Evolutionary conservation across 225 moss, liverwort and hornwort genomes (phyloP).

Genomic region (Antitrichia curtipendula): DNA sequence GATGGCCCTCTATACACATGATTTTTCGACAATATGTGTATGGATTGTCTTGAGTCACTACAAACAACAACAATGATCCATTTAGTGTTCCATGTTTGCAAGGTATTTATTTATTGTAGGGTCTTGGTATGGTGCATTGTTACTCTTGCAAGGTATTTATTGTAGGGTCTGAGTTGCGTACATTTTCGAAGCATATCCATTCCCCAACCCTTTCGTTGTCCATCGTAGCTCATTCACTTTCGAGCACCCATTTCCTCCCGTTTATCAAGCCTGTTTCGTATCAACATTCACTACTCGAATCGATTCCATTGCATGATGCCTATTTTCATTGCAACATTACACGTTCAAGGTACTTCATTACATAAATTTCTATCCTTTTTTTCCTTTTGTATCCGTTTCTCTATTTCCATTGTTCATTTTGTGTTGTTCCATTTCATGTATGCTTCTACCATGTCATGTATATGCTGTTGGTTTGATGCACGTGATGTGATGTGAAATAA

Average conservation of each 20-base stretch:
- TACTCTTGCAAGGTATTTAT: neutral
- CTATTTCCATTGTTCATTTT: neutral
- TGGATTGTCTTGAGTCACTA: slow-evolving; percentile 6
- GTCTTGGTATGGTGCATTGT: neutral
- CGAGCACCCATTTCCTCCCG: neutral
- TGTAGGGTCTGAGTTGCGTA: neutral
- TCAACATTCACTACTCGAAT: neutral
- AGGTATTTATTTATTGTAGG: neutral
- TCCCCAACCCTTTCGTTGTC: neutral
- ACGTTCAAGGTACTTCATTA: slow-evolving; percentile 9
- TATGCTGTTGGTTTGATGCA: neutral
- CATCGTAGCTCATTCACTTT: neutral
- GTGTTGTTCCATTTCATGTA: neutral
- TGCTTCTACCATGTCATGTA: neutral
- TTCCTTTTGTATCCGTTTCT: neutral
- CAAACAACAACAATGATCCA: neutral
- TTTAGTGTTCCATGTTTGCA: neutral
- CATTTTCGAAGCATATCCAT: neutral
- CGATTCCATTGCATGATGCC: neutral
- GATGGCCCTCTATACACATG: slow-evolving; percentile 16
- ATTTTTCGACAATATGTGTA: slow-evolving; percentile 19
- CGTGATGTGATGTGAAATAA: neutral
- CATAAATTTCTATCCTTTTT: neutral
- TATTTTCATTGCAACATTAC: neutral
- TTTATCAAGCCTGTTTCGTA: neutral